phyloP scores from a whole-genome alignment of 1,284 basidiomycete species.

The Trametes polyzona region DNA sequence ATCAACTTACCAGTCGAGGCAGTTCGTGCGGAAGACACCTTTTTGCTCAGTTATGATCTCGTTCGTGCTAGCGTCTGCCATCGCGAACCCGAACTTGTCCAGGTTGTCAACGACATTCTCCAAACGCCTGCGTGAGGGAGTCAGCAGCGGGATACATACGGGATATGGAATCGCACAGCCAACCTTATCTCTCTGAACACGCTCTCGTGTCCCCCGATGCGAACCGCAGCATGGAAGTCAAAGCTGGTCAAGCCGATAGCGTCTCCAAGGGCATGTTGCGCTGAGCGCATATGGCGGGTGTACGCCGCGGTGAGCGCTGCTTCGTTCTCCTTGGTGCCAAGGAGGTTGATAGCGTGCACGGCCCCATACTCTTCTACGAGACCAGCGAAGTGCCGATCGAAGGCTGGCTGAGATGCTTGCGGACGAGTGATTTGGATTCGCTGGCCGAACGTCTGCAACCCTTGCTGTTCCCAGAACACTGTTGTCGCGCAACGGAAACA shows the following conservation, averaged over 20 bases:
- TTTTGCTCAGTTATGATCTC: slow-evolving; percentile 82
- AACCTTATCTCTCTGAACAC: slow-evolving; percentile 78
- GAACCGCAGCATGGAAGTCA: slow-evolving; percentile 91
- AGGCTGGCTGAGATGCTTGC: slow-evolving; percentile 93
- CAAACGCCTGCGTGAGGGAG: slow-evolving; percentile 49
- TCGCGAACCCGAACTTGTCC: slow-evolving; percentile 86
- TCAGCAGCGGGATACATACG: not conserved
- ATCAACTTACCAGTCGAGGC: slow-evolving; percentile 85
- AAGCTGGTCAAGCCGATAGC: slow-evolving; percentile 82
- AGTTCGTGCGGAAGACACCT: slow-evolving; percentile 94
- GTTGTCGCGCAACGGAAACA: slow-evolving; percentile 18
- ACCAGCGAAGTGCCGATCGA: slow-evolving; percentile 91
- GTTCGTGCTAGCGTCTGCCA: slow-evolving; percentile 67
- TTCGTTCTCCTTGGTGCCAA: slow-evolving; percentile 93
- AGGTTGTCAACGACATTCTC: slow-evolving; percentile 66
- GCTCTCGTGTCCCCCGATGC: slow-evolving; percentile 87
- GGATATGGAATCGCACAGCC: slow-evolving; percentile 18
- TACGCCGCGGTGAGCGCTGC: slow-evolving; percentile 85
- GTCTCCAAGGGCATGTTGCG: slow-evolving; percentile 60
- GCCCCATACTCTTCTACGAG: slow-evolving; percentile 83
- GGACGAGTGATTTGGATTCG: slow-evolving; percentile 94
- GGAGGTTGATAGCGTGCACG: slow-evolving; percentile 85
- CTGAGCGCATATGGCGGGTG: slow-evolving; percentile 71
- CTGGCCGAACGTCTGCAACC: slow-evolving; percentile 87
- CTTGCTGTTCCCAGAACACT: slow-evolving; percentile 99